Percentiles rank a stretch among this genome's conserved stretches.
Conservation (phyloP, 768 basidiomycete species). For the Rhizopogon vulgaris region DNA sequence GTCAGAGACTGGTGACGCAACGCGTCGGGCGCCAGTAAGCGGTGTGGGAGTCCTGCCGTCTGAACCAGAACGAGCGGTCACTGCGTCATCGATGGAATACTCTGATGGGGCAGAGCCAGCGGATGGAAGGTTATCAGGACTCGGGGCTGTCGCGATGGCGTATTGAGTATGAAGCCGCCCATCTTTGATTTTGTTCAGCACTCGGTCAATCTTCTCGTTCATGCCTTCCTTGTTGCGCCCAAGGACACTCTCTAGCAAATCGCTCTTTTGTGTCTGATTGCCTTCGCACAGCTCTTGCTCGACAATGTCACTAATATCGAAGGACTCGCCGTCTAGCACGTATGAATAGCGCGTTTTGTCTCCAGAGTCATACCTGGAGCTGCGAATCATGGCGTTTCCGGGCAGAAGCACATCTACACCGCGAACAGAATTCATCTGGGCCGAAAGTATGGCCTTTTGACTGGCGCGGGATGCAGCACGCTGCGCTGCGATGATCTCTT, state of each 20-base stretch:
- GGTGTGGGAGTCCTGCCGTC: slow-evolving; percentile 28
- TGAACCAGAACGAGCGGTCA: slow-evolving; percentile 3
- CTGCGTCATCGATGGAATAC: slow-evolving; percentile 48
- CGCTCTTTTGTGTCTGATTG: slow-evolving; percentile 37
- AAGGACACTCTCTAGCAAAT: slow-evolving; percentile 64
- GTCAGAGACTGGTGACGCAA: slow-evolving; percentile 16
- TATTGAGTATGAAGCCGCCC: slow-evolving; percentile 39
- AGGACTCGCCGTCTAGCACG: slow-evolving; percentile 87
- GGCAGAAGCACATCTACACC: slow-evolving; percentile 88
- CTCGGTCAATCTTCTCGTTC: slow-evolving; percentile 67
- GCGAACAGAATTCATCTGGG: slow-evolving; percentile 77
- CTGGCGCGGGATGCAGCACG: slow-evolving; percentile 81
- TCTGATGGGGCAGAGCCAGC: slow-evolving; percentile 32
- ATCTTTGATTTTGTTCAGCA: slow-evolving; percentile 69
- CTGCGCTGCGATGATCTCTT: slow-evolving; percentile 92
- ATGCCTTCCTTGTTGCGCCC: slow-evolving; percentile 52
- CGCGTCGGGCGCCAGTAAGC: slow-evolving; percentile 12
- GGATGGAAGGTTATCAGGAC: slow-evolving; percentile 21
- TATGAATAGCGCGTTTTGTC: slow-evolving; percentile 90
- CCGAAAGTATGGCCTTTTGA: slow-evolving; percentile 78
- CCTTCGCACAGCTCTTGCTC: slow-evolving; percentile 80
- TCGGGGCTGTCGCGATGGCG: slow-evolving; percentile 2
- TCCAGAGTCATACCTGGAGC: slow-evolving; percentile 63
- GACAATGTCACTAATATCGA: slow-evolving; percentile 90
- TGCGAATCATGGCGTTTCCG: slow-evolving; percentile 80